Conservation (phyloP, 805 yeast species). For the Wickerhamiella galacta region DNA sequence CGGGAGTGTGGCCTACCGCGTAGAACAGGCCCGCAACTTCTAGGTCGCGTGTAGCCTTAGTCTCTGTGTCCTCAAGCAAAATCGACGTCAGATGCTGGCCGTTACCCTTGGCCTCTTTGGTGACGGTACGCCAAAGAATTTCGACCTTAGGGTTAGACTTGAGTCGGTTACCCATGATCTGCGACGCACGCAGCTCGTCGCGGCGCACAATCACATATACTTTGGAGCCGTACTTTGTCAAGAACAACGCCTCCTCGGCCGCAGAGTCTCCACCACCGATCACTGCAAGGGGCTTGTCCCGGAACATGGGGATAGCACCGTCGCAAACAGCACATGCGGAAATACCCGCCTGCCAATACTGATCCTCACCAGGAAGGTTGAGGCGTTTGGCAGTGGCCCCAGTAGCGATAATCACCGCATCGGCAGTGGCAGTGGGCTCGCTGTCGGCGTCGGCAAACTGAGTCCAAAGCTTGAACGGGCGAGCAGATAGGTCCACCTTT, state of each 20-base stretch:
- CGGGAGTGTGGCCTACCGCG: constrained; percentile 96
- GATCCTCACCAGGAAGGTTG: constrained; percentile 88
- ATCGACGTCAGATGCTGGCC: constrained; percentile 63
- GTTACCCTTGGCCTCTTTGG: constrained; percentile 84
- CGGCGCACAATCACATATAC: constrained; percentile 88
- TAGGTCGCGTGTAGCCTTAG: constrained; percentile 51
- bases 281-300: constrained; percentile 95
- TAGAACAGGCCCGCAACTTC: constrained; percentile 85
- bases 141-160: constrained; percentile 74
- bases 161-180: constrained; percentile 93
- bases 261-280: constrained; percentile 99
- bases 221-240: constrained; percentile 95
- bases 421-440: constrained; percentile 73
- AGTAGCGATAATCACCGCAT: constrained; percentile 83
- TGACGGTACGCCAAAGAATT: constrained; percentile 70
- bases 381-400: constrained; percentile 98
- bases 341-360: constrained; percentile 98
- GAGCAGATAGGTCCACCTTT: constrained; percentile 71
- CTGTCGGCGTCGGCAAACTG: constrained; percentile 88
- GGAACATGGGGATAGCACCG: constrained; percentile 98
- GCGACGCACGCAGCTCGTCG: constrained; percentile 85
- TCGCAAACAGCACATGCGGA: constrained; percentile 99
- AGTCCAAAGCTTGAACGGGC: constrained; percentile 94
- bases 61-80: constrained; percentile 50
- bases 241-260: constrained; percentile 94